phyloP scores from a whole-genome alignment of 2,329 filamentous ascomycete species.

The Cladosporium colombiae region DNA sequence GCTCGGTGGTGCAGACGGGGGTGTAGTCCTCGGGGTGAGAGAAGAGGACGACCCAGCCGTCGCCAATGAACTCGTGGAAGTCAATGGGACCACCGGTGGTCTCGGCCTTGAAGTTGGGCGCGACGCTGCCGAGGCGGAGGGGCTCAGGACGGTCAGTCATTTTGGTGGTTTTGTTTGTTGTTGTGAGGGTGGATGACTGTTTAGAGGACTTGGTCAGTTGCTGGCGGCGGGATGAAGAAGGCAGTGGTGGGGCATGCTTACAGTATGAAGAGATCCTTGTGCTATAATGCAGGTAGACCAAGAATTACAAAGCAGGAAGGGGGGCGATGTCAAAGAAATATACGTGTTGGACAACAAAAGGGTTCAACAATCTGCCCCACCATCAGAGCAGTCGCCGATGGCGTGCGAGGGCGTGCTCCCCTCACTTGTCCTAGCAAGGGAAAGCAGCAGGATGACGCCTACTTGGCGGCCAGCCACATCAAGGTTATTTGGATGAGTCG shows the following conservation, averaged over 20 bases:
- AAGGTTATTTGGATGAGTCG: not conserved
- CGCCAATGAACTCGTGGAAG: constrained; percentile 71
- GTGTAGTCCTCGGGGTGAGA: constrained; percentile 67
- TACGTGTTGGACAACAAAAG: constrained; percentile 14
- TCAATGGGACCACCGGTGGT: constrained; percentile 67
- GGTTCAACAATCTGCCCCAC: constrained; percentile 13
- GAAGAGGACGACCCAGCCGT: constrained; percentile 71
- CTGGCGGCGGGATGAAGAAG: not conserved
- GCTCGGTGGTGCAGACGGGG: constrained; percentile 63
- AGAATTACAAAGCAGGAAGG: not conserved
- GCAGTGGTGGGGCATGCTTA: not conserved
- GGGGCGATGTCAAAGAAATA: constrained; percentile 19
- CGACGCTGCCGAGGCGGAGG: constrained; percentile 65
- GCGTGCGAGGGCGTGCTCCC: constrained; percentile 18
- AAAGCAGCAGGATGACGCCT: constrained; percentile 12
- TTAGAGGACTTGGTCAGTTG: not conserved
- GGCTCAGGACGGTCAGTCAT: constrained; percentile 36
- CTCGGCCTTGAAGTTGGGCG: constrained; percentile 69
- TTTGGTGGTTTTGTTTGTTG: constrained; percentile 17
- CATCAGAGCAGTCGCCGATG: constrained; percentile 14
- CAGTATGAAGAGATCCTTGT: not conserved
- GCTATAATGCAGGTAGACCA: constrained; percentile 5
- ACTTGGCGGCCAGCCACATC: constrained; percentile 9
- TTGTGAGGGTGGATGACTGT: constrained; percentile 3
- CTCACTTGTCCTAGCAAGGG: constrained; percentile 14